A percentile compares a stretch with the other conserved stretches of the same genome.
Conservation (phyloP, 2,329 filamentous ascomycete species). For the Neofusicoccum parvum region DNA sequence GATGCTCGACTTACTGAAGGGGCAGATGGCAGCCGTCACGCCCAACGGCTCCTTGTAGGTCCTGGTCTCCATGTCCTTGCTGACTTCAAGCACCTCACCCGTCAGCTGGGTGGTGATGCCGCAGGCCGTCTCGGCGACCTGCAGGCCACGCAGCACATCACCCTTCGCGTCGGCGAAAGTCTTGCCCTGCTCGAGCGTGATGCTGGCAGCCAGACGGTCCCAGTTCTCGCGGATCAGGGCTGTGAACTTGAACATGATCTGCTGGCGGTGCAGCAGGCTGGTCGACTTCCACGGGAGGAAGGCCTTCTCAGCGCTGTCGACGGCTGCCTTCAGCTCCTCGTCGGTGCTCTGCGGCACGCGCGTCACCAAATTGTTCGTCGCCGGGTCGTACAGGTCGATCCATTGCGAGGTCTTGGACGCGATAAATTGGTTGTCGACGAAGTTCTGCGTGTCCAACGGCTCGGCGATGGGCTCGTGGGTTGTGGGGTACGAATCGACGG, state of each 20-base stretch:
- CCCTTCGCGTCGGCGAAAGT: conserved; percentile 81
- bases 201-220: conserved; percentile 81
- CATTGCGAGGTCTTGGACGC: conserved; percentile 68
- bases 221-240: conserved; percentile 79
- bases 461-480: conserved; percentile 70
- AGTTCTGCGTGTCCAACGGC: conserved; percentile 75
- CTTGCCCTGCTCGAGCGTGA: conserved; percentile 87
- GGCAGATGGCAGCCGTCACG: conserved; percentile 81
- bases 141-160: conserved; percentile 78
- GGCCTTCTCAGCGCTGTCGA: conserved; percentile 74
- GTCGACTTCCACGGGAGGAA: conserved; percentile 74
- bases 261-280: conserved; percentile 72
- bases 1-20: conserved; percentile 66
- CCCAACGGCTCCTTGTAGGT: conserved; percentile 81
- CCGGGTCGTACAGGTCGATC: conserved; percentile 80
- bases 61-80: conserved; percentile 87
- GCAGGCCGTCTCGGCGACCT: conserved; percentile 82
- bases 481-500: conserved; percentile 64
- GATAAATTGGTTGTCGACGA: conserved; percentile 78
- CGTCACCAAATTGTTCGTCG: conserved; percentile 83
- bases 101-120: conserved; percentile 80
- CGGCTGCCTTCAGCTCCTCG: conserved; percentile 72
- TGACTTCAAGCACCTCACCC: conserved; percentile 80
- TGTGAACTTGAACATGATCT: conserved; percentile 87
- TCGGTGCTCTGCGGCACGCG: conserved; percentile 81